These are phyloP conservation scores for Russula sp. DNA, from an alignment of 768 basidiomycete species.

Conservation along the genomic window DNA sequence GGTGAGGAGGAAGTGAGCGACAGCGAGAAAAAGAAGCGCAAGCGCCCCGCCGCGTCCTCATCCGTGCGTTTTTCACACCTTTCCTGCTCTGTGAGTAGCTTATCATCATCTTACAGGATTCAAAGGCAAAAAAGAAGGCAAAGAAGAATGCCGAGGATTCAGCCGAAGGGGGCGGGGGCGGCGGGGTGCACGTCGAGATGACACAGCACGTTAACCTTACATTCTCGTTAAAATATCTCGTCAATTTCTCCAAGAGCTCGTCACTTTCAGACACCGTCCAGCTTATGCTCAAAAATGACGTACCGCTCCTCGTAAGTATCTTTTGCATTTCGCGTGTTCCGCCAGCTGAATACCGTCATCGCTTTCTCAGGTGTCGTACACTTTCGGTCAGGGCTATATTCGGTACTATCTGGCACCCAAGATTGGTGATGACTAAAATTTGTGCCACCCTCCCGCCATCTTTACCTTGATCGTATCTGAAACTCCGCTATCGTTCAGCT, in stretches of 20 bases:
- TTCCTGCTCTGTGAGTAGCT: not conserved
- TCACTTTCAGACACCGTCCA: slow-evolving; percentile 66
- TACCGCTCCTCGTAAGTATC: slow-evolving; percentile 70
- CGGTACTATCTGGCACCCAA: slow-evolving; percentile 96
- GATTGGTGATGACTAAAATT: slow-evolving; percentile 71
- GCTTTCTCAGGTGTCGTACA: slow-evolving; percentile 68
- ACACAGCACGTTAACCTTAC: slow-evolving; percentile 88
- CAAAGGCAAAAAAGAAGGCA: slow-evolving; percentile 47
- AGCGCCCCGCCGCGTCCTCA: slow-evolving; percentile 39
- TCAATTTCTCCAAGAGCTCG: slow-evolving; percentile 91
- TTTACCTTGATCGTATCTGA: not conserved
- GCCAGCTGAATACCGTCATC: not conserved
- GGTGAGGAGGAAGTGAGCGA: slow-evolving; percentile 38
- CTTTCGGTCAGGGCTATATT: slow-evolving; percentile 83
- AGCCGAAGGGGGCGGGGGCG: slow-evolving; percentile 39
- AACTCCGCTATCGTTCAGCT: not conserved
- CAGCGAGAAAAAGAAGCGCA: slow-evolving; percentile 52
- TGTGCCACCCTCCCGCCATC: not conserved
- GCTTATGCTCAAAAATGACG: slow-evolving; percentile 89
- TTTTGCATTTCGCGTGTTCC: not conserved
- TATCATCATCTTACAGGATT: slow-evolving; percentile 24
- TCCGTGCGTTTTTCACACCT: slow-evolving; percentile 37
- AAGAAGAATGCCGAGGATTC: slow-evolving; percentile 40
- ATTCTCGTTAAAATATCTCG: slow-evolving; percentile 94
- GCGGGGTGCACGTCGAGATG: slow-evolving; percentile 75